phyloP scores from a whole-genome alignment of 768 basidiomycete genomes.

The Gyrodon lividus region DNA sequence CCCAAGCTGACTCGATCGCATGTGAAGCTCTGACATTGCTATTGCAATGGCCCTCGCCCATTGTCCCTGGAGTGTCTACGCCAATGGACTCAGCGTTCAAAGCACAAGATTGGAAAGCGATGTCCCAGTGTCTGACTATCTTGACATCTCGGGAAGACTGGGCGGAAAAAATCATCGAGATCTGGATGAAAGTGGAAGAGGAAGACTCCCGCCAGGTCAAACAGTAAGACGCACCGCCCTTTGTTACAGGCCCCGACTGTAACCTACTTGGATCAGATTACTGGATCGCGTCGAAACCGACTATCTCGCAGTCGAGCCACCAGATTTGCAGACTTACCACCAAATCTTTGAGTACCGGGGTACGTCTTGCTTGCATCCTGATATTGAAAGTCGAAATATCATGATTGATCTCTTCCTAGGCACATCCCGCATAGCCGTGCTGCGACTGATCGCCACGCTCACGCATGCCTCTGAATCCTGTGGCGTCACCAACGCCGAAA shows the following conservation, averaged over 20 bases:
- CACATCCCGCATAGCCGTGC: slow-evolving; percentile 24
- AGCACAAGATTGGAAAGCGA: slow-evolving; percentile 23
- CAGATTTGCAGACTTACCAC: slow-evolving; percentile 8
- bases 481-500: slow-evolving; percentile 22
- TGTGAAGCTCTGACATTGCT: slow-evolving; percentile 26
- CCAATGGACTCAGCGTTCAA: slow-evolving; percentile 8
- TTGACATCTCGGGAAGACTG: slow-evolving; percentile 29
- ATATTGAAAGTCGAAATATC: neutral
- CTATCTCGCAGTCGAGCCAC: slow-evolving; percentile 17
- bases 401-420: slow-evolving; percentile 6
- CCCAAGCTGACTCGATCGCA: slow-evolving; percentile 19
- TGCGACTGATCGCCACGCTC: slow-evolving; percentile 29
- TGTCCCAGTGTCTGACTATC: slow-evolving; percentile 20
- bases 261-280: slow-evolving; percentile 9
- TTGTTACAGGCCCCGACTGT: neutral
- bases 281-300: slow-evolving; percentile 11
- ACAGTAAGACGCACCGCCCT: slow-evolving; percentile 9
- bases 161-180: slow-evolving; percentile 23
- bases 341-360: slow-evolving; percentile 22
- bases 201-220: slow-evolving; percentile 21
- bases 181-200: slow-evolving; percentile 29
- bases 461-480: slow-evolving; percentile 15
- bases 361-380: neutral
- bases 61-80: slow-evolving; percentile 25
- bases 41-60: slow-evolving; percentile 19